These are phyloP conservation scores for Casaregolazyma suthepensis DNA, from an alignment of 1,139 yeast species.

Conservation along the genomic window DNA sequence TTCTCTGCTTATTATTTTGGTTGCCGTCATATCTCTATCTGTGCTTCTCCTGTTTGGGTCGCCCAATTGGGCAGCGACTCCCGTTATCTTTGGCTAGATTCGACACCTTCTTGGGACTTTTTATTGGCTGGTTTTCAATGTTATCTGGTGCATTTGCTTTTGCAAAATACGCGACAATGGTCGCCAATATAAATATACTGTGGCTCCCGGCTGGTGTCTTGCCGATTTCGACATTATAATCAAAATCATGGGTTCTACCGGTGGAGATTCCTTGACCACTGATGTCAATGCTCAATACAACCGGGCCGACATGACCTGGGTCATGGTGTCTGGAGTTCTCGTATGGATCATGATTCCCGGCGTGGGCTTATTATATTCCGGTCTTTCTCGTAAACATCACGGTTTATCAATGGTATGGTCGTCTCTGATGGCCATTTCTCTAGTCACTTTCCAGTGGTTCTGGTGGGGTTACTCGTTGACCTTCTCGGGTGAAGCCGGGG, in stretches of 20 bases:
- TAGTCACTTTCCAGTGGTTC: conserved; percentile 89
- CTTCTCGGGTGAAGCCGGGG: conserved; percentile 65
- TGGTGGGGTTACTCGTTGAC: conserved; percentile 94
- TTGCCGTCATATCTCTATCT: neutral
- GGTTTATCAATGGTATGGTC: conserved; percentile 90
- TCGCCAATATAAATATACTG: neutral
- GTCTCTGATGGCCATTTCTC: conserved; percentile 78
- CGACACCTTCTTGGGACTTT: neutral
- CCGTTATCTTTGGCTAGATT: neutral
- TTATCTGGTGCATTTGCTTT: neutral
- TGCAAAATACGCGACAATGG: neutral
- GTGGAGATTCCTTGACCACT: conserved; percentile 69
- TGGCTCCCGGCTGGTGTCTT: neutral
- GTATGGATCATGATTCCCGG: conserved; percentile 98
- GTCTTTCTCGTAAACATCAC: conserved; percentile 86
- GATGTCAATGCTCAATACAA: conserved; percentile 73
- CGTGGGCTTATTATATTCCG: conserved; percentile 83
- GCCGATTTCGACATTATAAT: neutral
- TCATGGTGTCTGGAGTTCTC: conserved; percentile 64
- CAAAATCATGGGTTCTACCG: conserved; percentile 30
- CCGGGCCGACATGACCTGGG: conserved; percentile 76
- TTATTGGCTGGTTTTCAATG: neutral
- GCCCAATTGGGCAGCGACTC: neutral
- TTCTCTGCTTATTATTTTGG: neutral
- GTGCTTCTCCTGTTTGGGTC: neutral